Evolutionary conservation across 2,329 filamentous ascomycete species (phyloP).

Genomic region (Paraconiothyrium brasiliense): DNA sequence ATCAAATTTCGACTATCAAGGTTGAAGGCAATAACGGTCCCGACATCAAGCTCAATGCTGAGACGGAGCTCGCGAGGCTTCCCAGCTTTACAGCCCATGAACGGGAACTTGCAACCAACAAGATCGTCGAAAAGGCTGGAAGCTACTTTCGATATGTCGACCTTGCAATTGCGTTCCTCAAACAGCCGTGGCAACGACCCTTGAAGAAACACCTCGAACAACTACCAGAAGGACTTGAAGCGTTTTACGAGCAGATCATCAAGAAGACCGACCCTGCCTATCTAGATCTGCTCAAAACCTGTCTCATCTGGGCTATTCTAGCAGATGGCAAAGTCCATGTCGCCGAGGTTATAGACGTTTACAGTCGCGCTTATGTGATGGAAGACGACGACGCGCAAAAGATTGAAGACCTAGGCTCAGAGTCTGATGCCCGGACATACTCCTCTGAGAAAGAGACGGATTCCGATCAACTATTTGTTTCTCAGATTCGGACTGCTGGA

Average conservation of each 20-base stretch:
- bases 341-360: not conserved
- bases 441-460: not conserved
- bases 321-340: constrained; percentile 4
- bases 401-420: not conserved
- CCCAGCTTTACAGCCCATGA: not conserved
- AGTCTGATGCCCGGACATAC: not conserved
- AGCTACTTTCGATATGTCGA: constrained; percentile 7
- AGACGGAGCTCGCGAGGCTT: constrained; percentile 1
- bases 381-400: not conserved
- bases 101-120: not conserved
- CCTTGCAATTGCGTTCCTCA: constrained; percentile 4
- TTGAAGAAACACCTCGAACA: constrained; percentile 4
- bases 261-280: constrained; percentile 3
- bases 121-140: constrained; percentile 2
- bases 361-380: not conserved
- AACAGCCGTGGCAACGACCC: constrained; percentile 6
- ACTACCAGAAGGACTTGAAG: constrained; percentile 4
- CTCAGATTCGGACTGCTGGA: constrained; percentile 5
- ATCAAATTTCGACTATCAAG: not conserved
- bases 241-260: constrained; percentile 8
- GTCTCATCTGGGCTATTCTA: constrained; percentile 6
- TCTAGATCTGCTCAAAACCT: constrained; percentile 5
- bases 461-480: not conserved
- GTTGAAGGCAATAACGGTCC: constrained; percentile 7
- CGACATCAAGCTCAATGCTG: constrained; percentile 7